Evolutionary conservation across 2,329 filamentous ascomycete species (phyloP).

Genomic region (Claviceps africana): DNA sequence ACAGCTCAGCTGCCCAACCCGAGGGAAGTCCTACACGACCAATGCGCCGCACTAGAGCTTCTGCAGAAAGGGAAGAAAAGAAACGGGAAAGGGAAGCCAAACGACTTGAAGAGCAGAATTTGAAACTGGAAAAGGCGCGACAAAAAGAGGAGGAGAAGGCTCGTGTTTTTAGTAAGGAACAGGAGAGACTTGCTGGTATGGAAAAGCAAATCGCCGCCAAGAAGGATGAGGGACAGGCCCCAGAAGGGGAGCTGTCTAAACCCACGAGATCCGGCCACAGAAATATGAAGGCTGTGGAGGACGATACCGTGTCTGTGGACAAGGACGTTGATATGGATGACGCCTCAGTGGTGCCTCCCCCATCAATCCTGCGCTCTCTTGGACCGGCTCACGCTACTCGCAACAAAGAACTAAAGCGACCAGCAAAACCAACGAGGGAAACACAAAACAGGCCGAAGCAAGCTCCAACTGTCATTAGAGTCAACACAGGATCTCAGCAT

Average conservation of each 20-base stretch:
- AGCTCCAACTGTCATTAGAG: constrained; percentile 55
- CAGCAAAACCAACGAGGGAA: constrained; percentile 49
- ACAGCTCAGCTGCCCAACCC: constrained; percentile 8
- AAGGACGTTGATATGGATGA: constrained; percentile 43
- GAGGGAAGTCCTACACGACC: constrained; percentile 28
- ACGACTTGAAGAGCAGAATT: constrained; percentile 44
- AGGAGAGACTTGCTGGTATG: constrained; percentile 38
- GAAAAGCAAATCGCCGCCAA: constrained; percentile 39
- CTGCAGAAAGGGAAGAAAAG: constrained; percentile 49
- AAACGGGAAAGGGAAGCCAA: constrained; percentile 52
- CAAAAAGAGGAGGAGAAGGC: constrained; percentile 60
- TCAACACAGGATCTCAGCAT: constrained; percentile 52
- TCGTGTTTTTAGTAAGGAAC: constrained; percentile 41
- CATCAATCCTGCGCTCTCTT: constrained; percentile 40
- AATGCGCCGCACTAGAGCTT: constrained; percentile 40
- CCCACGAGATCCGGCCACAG: constrained; percentile 37
- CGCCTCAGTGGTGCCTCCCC: constrained; percentile 43
- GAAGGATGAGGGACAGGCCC: constrained; percentile 34
- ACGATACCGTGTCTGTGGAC: constrained; percentile 16
- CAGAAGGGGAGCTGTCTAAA: constrained; percentile 28
- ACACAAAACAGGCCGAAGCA: constrained; percentile 44
- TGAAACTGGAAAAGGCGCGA: constrained; percentile 51
- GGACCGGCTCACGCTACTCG: constrained; percentile 33
- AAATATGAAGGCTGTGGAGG: constrained; percentile 27
- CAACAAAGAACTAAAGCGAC: constrained; percentile 42